Evolutionary conservation across 768 basidiomycete genomes (phyloP).

Genomic region (Dacryopinax primogenitus): DNA sequence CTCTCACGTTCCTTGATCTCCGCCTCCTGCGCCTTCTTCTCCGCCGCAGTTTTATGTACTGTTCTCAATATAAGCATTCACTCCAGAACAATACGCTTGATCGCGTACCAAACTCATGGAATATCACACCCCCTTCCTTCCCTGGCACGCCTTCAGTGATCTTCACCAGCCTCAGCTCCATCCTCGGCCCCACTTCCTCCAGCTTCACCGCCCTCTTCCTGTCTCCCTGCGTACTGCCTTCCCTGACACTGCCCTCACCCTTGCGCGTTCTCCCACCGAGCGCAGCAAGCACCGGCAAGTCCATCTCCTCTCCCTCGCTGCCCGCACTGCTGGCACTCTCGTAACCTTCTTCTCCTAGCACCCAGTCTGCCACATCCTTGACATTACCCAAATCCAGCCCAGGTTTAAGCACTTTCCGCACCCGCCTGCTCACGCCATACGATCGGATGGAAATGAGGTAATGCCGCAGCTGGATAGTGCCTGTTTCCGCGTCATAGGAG

Average conservation of each 20-base stretch:
- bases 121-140: conserved; percentile 83
- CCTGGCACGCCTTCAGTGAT: conserved; percentile 89
- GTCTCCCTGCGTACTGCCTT: conserved; percentile 40
- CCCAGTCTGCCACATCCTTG: conserved; percentile 89
- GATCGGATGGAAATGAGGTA: conserved; percentile 91
- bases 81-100: conserved; percentile 12
- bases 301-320: not conserved
- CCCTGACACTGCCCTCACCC: not conserved
- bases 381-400: conserved; percentile 76
- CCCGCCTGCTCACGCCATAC: conserved; percentile 83
- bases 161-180: conserved; percentile 88
- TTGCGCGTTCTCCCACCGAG: not conserved
- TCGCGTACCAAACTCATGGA: conserved; percentile 86
- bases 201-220: conserved; percentile 80
- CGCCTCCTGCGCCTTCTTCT: conserved; percentile 50
- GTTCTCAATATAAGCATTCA: conserved; percentile 6
- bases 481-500: conserved; percentile 74
- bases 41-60: conserved; percentile 86
- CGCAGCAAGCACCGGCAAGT: not conserved
- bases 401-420: conserved; percentile 64
- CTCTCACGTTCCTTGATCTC: conserved; percentile 67
- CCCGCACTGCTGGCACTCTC: conserved; percentile 56
- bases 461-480: conserved; percentile 85
- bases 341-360: conserved; percentile 66
- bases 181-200: conserved; percentile 88